These are phyloP conservation scores for Agastache rugosa DNA, from an alignment of 257 asterid species.

Conservation along the genomic window DNA sequence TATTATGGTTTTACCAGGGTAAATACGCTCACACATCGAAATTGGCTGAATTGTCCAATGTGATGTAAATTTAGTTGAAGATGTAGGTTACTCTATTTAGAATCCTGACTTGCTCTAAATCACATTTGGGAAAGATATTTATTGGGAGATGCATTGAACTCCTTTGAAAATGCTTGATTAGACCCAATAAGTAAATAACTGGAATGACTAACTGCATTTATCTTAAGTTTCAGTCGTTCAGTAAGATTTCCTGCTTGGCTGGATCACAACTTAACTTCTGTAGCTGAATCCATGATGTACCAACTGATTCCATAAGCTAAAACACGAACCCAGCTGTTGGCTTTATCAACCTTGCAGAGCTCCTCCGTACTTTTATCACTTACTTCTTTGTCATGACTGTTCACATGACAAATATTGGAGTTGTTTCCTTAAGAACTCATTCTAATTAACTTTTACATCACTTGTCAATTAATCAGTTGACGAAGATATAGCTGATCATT, in stretches of 20 bases:
- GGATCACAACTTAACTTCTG: constrained; percentile 1
- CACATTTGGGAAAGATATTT: background rate
- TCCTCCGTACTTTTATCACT: constrained; percentile 10
- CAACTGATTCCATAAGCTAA: background rate
- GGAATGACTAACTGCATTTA: background rate
- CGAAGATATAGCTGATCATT: constrained; percentile 20
- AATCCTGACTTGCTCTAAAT: background rate
- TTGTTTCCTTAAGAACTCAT: constrained; percentile 7
- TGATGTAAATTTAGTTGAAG: constrained; percentile 1
- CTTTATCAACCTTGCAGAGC: constrained; percentile 8
- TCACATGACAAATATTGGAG: background rate
- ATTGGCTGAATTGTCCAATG: background rate
- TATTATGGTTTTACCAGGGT: background rate
- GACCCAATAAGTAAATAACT: background rate
- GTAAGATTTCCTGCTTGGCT: background rate
- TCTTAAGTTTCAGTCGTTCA: background rate
- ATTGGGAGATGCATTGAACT: background rate
- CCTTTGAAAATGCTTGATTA: background rate
- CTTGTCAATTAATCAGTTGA: constrained; percentile 24
- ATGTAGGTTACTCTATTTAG: constrained; percentile 3
- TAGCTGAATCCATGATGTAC: background rate
- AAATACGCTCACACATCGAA: background rate
- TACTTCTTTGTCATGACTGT: background rate
- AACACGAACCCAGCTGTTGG: background rate
- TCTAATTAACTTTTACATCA: constrained; percentile 22